Base-by-base conservation (phyloP, 306 rosid genomes). In the Pyrus bretschneideri region DNA sequence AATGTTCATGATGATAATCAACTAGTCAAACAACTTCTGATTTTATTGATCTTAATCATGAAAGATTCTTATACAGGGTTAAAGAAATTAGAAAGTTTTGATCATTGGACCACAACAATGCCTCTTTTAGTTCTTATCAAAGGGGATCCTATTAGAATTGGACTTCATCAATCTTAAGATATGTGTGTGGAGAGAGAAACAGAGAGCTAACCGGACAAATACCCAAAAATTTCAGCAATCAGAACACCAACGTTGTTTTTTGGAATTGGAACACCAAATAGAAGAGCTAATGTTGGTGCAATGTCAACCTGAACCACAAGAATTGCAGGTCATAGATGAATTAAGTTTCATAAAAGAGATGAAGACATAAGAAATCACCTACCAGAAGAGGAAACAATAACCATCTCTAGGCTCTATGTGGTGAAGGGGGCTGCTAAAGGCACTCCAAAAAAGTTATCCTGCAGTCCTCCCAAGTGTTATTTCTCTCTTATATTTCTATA, bases 201-300 rank as follows among this genome's bases (percentile, higher is more conserved):
- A 38, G 57, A 73, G 51, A 62, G 66, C 55, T 49, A 67, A 78
- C 10, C 91, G 55, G 91, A 78, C 75, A 88, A 72, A 78, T 88
- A 82, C 83, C 81, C 86, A 49, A 89, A 61, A 73, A 69, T 71
- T 81, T 81, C 85, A 19, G 86, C 84, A 80, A 94, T 84, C 81
- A 90, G 78, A 78, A 94, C 73, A 74, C 98, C 98, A 57, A 91
- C 88, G 78, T 81, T 94, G 87, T 94, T 94, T 79, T 84, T 90
- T n/a, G 97, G 98, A 83, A 91, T 90, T 73, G 98, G 98, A 73
- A 91, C 91, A 22, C 98, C 93, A 83, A 90, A 87, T 63, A 94
- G 88, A 79, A 90, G 89, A 78, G 97, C 93, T 80, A 94, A 76
- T 62, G 96, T 94, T 67, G 98, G 89, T 42, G 88, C 91, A 69